Base-by-base conservation (phyloP, 352 stramenopile species). In the Blastocystis sp. region DNA sequence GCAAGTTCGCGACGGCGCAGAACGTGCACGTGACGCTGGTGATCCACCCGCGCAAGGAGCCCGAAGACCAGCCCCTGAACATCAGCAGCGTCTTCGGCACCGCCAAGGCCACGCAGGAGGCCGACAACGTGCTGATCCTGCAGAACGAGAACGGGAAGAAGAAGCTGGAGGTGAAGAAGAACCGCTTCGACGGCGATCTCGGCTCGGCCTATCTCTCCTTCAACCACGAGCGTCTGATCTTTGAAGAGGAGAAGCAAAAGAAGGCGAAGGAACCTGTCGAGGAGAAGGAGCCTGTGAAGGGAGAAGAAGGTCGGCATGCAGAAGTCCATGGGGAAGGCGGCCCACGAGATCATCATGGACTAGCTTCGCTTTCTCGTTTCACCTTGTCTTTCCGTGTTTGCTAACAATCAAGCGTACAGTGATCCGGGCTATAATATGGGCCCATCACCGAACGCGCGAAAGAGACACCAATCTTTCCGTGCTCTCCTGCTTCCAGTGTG, bases 51-150 rank as follows among this genome's bases (percentile, higher is more conserved):
- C 93, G 96, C 45, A 99, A 99, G 89, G 97, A 99, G 92, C 94
- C 97, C 62, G 95, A 98, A 81, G 93, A 95, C 48, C 81, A 92
- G 17, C 91, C 94, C 56, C 91, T 98, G 65, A 96, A 93, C 53
- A 94, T 99, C 41, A 95, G 92, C 23, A 98, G 94, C 2, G 95
- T 99, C 69, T 99, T 98, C 88, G 97, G 97, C 67, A 97, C 95
- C 28, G 96, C 96, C 53, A 99, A 99, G 90, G 96, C 96, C 10
- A 99, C 96, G 1, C 97, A 99, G 91, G 97, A 99, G 91, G 96
- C 96, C 10, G 97, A 99, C 90, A 98, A 97, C 67, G 96, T 99
- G 23, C 90, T 99, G n/a, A 99, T 99, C 76, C 89, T 99, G 60
- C 97, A 99, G 91, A 92, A 91, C 56, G 92, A 71, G 4, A 89